A percentile compares a stretch with the other conserved stretches of the same genome.
Conservation (phyloP, 345 rosid genomes). For the Populus tremula region DNA sequence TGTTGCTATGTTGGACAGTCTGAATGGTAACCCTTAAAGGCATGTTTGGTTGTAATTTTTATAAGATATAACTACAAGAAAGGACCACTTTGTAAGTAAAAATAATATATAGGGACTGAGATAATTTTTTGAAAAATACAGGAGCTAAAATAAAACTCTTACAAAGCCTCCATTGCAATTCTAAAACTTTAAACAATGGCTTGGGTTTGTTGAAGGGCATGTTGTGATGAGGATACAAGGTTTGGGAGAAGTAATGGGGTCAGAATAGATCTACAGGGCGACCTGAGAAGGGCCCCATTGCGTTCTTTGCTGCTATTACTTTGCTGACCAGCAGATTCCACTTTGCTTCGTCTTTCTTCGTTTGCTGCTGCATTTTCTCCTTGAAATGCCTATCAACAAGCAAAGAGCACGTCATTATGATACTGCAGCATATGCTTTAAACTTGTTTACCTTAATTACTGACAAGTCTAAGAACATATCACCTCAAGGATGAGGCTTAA, state of each 20-base stretch:
- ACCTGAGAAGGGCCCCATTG: constrained; percentile 49
- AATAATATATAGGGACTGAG: too few species aligned
- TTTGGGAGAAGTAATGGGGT: not conserved
- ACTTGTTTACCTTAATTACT: not conserved
- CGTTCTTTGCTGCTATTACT: constrained; percentile 54
- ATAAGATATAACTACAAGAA: too few species aligned
- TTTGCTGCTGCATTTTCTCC: constrained; percentile 61
- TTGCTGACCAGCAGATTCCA: constrained; percentile 72
- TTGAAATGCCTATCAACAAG: constrained; percentile 49
- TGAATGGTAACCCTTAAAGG: too few species aligned
- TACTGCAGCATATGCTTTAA: too few species aligned
- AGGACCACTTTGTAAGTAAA: too few species aligned
- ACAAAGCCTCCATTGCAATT: too few species aligned
- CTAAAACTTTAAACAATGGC: not conserved
- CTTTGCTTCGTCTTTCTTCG: constrained; percentile 67
- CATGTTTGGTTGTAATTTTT: too few species aligned
- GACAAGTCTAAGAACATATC: not conserved
- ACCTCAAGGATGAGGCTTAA: not conserved
- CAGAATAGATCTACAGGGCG: constrained; percentile 30
- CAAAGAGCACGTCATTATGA: not conserved
- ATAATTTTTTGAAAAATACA: too few species aligned
- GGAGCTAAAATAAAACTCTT: too few species aligned
- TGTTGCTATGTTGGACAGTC: too few species aligned
- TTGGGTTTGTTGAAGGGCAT: not conserved
- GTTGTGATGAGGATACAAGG: not conserved